phyloP scores from a whole-genome alignment of 2,329 filamentous ascomycete genomes.

The Trichothecium roseum region DNA sequence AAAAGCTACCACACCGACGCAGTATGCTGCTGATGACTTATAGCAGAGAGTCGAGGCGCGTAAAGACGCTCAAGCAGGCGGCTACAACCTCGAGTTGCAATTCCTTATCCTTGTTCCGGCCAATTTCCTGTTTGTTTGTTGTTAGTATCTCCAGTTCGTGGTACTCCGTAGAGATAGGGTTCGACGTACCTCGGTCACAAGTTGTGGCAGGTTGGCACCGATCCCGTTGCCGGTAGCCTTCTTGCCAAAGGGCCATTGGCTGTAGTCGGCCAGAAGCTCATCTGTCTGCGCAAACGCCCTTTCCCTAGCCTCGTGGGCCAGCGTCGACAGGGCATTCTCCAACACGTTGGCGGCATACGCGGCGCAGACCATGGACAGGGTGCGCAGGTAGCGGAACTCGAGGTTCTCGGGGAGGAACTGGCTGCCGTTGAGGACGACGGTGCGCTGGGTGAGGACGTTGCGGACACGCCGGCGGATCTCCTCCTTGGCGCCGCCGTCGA shows the following conservation, averaged over 20 bases:
- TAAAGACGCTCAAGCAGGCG: slow-evolving; percentile 95
- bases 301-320: slow-evolving; percentile 90
- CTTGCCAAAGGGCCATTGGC: slow-evolving; percentile 91
- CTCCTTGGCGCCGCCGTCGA: slow-evolving; percentile 92
- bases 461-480: slow-evolving; percentile 90
- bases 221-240: slow-evolving; percentile 73
- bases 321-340: slow-evolving; percentile 89
- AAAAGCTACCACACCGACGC: not conserved
- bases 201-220: slow-evolving; percentile 82
- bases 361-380: slow-evolving; percentile 92
- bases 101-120: slow-evolving; percentile 82
- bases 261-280: slow-evolving; percentile 90
- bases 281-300: slow-evolving; percentile 95
- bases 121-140: slow-evolving; percentile 59
- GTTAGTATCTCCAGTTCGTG: too few relatives aligned
- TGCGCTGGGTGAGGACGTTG: slow-evolving; percentile 86
- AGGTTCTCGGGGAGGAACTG: slow-evolving; percentile 90
- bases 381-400: slow-evolving; percentile 87
- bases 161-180: too few relatives aligned
- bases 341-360: slow-evolving; percentile 97
- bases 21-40: slow-evolving; percentile 31
- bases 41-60: slow-evolving; percentile 88
- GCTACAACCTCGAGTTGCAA: slow-evolving; percentile 95
- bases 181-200: slow-evolving; percentile 59
- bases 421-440: slow-evolving; percentile 75